A percentile compares a stretch with the other conserved stretches of the same genome.
Conservation (phyloP, 768 basidiomycete species). For the Coprinopsis sp. region DNA sequence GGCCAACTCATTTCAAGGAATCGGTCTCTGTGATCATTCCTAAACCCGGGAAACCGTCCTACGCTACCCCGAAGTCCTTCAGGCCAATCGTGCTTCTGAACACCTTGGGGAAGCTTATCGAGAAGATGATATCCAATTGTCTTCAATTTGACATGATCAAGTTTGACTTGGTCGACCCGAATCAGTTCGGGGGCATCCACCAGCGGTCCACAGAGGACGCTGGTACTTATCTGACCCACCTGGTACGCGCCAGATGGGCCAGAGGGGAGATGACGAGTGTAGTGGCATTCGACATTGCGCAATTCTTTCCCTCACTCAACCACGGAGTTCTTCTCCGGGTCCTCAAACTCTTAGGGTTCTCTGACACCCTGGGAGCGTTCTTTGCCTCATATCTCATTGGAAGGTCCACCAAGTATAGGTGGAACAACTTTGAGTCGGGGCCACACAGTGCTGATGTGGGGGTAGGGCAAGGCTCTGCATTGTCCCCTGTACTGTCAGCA, state of each 20-base stretch:
- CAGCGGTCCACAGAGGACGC: slow-evolving; percentile 19
- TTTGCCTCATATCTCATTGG: neutral
- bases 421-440: neutral
- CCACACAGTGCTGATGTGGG: too few relatives aligned
- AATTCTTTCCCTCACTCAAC: slow-evolving; percentile 5
- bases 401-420: neutral
- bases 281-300: too few relatives aligned
- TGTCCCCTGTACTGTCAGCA: too few relatives aligned
- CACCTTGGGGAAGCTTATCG: slow-evolving; percentile 3
- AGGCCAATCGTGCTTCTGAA: slow-evolving; percentile 10
- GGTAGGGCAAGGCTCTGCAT: too few relatives aligned
- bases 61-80: too few relatives aligned
- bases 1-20: too few relatives aligned
- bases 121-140: slow-evolving; percentile 5
- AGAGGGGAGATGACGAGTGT: slow-evolving; percentile 13
- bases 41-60: too few relatives aligned
- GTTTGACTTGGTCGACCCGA: neutral
- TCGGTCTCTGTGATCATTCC: too few relatives aligned
- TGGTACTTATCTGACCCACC: slow-evolving; percentile 15
- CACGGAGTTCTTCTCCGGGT: neutral
- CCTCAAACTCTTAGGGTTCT: neutral
- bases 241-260: slow-evolving; percentile 16
- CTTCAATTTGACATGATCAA: slow-evolving; percentile 4
- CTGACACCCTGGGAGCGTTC: neutral
- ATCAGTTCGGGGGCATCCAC: slow-evolving; percentile 5